phyloP scores from a whole-genome alignment of 805 yeast species.

The Candida ulmi region DNA sequence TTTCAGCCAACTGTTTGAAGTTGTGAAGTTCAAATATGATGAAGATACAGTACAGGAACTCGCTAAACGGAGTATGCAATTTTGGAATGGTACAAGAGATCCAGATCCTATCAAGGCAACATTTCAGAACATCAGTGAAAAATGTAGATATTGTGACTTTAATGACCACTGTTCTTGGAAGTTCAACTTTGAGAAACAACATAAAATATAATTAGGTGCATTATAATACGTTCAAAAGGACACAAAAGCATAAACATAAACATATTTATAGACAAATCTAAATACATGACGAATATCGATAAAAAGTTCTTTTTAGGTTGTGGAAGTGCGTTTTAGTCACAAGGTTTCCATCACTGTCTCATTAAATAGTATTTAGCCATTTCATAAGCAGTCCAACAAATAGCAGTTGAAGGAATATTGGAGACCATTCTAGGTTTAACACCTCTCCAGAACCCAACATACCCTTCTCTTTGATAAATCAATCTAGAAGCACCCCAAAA shows the following conservation, averaged over 20 bases:
- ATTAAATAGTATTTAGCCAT: conserved; percentile 67
- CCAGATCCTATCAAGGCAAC: conserved; percentile 40
- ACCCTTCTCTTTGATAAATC: conserved; percentile 54
- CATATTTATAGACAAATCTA: no score
- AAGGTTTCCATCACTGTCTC: conserved; percentile 2
- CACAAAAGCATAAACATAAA: no score
- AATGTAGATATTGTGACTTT: conserved; percentile 55
- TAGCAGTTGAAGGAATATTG: conserved; percentile 93
- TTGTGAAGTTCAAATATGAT: conserved; percentile 34
- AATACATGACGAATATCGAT: no score
- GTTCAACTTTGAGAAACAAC: conserved; percentile 5
- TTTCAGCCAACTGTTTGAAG: conserved; percentile 36
- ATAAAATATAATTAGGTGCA: no score
- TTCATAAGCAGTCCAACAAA: conserved; percentile 96
- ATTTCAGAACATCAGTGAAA: conserved; percentile 26
- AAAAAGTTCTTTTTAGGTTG: no score
- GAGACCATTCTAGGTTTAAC: conserved; percentile 84
- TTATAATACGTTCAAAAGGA: no score
- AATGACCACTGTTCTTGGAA: conserved; percentile 37
- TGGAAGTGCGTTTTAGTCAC: no score
- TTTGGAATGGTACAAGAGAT: conserved; percentile 55
- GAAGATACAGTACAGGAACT: conserved; percentile 23
- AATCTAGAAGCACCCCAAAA: conserved; percentile 66
- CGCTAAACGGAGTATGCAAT: conserved; percentile 31
- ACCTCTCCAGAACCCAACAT: conserved; percentile 72